phyloP scores from a whole-genome alignment of 129 eudicot species.

The Oenanthe sinensis region DNA sequence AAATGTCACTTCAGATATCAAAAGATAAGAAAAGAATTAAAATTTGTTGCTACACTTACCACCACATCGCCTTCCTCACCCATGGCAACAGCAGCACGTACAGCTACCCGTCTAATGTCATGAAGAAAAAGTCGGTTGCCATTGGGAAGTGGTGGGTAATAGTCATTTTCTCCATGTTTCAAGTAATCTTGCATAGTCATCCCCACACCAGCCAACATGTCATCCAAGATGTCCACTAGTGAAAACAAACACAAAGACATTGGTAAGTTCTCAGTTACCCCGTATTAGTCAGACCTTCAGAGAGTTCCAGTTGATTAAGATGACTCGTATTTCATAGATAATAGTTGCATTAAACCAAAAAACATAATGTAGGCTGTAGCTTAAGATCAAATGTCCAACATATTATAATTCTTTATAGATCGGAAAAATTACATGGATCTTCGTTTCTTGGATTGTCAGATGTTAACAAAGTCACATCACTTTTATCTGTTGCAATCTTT shows the following conservation, averaged over 20 bases:
- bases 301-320: neutral
- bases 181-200: constrained; percentile 95
- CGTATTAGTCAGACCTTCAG: neutral
- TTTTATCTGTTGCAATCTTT: constrained; percentile 85
- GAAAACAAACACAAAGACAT: constrained; percentile 13
- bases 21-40: constrained; percentile 1
- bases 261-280: neutral
- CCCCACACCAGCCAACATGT: constrained; percentile 94
- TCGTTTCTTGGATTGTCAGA: constrained; percentile 90
- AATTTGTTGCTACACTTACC: constrained; percentile 43
- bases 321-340: neutral
- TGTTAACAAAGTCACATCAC: constrained; percentile 85
- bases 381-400: neutral
- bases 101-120: constrained; percentile 91
- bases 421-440: constrained; percentile 71
- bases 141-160: constrained; percentile 87
- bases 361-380: neutral
- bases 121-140: constrained; percentile 89
- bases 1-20: neutral
- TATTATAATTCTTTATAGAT: neutral
- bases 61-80: constrained; percentile 98
- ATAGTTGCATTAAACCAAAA: neutral
- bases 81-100: constrained; percentile 97
- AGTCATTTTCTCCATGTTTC: constrained; percentile 83
- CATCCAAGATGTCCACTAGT: constrained; percentile 92